Percentiles rank a stretch among this genome's conserved stretches.
Evolutionary conservation across 176 grass and related monocot species (phyloP).

Genomic region (Oryza rufipogon): DNA sequence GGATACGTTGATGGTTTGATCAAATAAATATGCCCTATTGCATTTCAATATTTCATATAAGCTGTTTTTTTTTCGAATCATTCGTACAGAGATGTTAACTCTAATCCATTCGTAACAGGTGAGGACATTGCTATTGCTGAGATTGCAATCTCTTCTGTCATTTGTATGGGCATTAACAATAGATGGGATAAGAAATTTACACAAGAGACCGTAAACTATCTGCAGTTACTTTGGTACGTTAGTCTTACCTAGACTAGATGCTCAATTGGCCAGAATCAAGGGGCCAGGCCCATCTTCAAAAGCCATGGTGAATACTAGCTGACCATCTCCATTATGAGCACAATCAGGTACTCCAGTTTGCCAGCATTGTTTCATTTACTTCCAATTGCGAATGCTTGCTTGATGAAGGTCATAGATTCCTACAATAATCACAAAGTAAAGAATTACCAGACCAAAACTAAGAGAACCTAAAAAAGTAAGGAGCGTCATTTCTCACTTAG

Average conservation of each 20-base stretch:
- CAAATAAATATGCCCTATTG: no score
- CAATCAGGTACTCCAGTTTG: slow-evolving; percentile 21
- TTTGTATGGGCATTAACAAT: not conserved
- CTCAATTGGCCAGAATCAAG: not conserved
- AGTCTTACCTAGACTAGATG: not conserved
- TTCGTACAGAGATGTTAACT: no score
- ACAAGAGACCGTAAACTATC: not conserved
- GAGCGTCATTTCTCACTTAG: not conserved
- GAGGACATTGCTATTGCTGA: slow-evolving; percentile 6
- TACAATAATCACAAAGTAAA: not conserved
- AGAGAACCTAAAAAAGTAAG: not conserved
- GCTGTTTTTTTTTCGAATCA: no score
- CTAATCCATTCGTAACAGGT: no score
- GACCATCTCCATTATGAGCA: not conserved
- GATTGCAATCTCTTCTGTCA: no score
- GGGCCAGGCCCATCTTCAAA: slow-evolving; percentile 15
- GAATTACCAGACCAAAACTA: slow-evolving; percentile 21
- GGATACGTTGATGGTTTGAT: no score
- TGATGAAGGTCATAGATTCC: slow-evolving; percentile 17
- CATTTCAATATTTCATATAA: no score
- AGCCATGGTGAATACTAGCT: not conserved
- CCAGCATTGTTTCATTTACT: not conserved
- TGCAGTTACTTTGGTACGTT: not conserved
- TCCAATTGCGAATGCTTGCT: not conserved
- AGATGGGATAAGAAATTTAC: not conserved